These are phyloP conservation scores for Melanogaster broomeanus DNA, from an alignment of 768 basidiomycete species.

Conservation along the genomic window DNA sequence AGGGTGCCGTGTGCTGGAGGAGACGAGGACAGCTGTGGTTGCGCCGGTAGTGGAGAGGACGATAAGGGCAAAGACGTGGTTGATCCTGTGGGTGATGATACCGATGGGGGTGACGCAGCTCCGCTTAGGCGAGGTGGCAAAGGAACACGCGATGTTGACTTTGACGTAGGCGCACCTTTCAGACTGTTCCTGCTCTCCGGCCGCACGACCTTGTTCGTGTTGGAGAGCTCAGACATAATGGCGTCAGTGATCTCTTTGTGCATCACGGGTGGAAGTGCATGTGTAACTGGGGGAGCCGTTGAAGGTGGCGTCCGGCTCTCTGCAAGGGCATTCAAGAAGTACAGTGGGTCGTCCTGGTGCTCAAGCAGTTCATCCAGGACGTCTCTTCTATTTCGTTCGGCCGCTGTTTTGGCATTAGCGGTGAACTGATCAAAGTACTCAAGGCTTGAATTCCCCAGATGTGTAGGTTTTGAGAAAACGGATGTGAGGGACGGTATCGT, in stretches of 20 bases:
- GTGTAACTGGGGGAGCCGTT: conserved; percentile 22
- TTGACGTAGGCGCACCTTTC: conserved; percentile 8
- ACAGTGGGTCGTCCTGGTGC: conserved; percentile 72
- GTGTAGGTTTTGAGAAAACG: not conserved
- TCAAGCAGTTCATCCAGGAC: conserved; percentile 65
- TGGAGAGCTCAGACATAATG: conserved; percentile 31
- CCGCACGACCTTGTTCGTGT: conserved; percentile 5
- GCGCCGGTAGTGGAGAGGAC: not conserved
- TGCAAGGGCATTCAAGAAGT: conserved; percentile 43
- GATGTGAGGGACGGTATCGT: not conserved
- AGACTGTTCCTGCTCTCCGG: conserved; percentile 7
- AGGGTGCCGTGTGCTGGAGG: conserved; percentile 39
- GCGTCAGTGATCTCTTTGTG: conserved; percentile 41
- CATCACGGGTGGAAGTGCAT: conserved; percentile 34
- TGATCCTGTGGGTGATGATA: conserved; percentile 17
- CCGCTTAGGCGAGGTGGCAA: conserved; percentile 21
- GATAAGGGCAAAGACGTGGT: conserved; percentile 13
- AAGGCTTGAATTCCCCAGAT: conserved; percentile 29
- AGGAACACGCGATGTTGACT: conserved; percentile 11
- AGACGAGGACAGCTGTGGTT: not conserved
- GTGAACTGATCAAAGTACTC: conserved; percentile 65
- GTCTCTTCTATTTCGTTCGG: conserved; percentile 50
- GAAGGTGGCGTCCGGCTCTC: conserved; percentile 7
- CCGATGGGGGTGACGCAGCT: conserved; percentile 24
- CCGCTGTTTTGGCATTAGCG: conserved; percentile 54